Base-by-base conservation (phyloP, 169 alveolate genomes). In the Sarcocystis neurona region DNA sequence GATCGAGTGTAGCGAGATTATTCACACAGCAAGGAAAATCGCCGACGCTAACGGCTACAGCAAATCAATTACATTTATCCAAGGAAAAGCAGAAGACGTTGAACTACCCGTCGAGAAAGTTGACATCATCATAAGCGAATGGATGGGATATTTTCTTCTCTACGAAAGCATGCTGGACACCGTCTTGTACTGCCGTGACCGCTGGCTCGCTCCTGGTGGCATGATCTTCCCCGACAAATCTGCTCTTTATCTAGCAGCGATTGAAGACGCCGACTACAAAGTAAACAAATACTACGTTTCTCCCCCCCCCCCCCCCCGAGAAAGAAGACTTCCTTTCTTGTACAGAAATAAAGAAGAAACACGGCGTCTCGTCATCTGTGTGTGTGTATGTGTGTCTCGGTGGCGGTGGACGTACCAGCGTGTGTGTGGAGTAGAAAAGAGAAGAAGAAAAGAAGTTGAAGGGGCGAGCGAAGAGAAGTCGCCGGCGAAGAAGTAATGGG, bases 121-220 rank as follows among this genome's bases (percentile, higher is more conserved):
- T 5, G 99, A 99, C 91, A 98, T 98, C 75, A 99, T 99, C 74
- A 95, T 99, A 58, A 95, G 99, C 41, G 99, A 99, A 92, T 98
- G 99, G 99, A 98, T 99, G 99, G 99, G 99, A 0, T 98, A 98
- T 91, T 97, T 98, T 92, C 94, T 98, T n/a, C 95, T 98, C 23
- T 98, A 97, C 92, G 99, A 98, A 93, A 95, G 97, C 84, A 99
- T 98, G 99, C 94, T 98, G 23, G 99, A 98, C 89, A 96, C 99
- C 48, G 99, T 98, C 34, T 84, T 98, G 63, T 97, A 88, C 94
- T 98, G 99, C 75, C 96, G 99, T 89, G 99, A 99, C 93, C 98
- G 97, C 94, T 99, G 99, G 98, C 95, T 99, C 39, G 93, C 92
- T 41, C 92, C 96, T 41, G 99, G 96, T 56, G 99, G 99, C 6